These are phyloP conservation scores for Hypsizygus ulmarius DNA, from an alignment of 1,284 basidiomycete species.

Conservation along the genomic window DNA sequence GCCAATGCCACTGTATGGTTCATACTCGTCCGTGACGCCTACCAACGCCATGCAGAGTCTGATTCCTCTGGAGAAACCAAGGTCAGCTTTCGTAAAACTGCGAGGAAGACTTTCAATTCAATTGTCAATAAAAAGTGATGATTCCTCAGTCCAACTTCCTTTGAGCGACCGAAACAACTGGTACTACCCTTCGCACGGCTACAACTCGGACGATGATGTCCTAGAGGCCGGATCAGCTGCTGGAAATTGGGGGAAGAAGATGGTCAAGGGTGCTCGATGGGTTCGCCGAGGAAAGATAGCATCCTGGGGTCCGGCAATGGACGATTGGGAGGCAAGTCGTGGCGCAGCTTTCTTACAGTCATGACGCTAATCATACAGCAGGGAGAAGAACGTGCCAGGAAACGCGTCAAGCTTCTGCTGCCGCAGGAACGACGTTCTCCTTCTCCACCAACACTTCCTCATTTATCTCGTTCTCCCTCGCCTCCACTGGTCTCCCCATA, in stretches of 20 bases:
- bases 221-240: constrained; percentile 42
- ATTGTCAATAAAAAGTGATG: constrained; percentile 29
- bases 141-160: constrained; percentile 37
- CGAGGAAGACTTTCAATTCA: constrained; percentile 8
- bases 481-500: constrained; percentile 67
- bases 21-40: constrained; percentile 10
- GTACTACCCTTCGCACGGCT: constrained; percentile 73
- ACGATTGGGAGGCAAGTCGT: constrained; percentile 74
- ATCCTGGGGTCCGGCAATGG: constrained; percentile 74
- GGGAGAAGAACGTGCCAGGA: constrained; percentile 77
- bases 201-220: constrained; percentile 60
- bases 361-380: constrained; percentile 28
- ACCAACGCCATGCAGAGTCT: constrained; percentile 9
- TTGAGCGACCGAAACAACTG: constrained; percentile 71
- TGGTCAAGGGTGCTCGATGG: constrained; percentile 66
- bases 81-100: constrained; percentile 23
- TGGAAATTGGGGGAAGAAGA: constrained; percentile 82
- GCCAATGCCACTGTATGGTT: background rate
- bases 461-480: constrained; percentile 53
- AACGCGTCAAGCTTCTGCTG: constrained; percentile 66
- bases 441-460: constrained; percentile 57
- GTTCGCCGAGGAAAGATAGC: constrained; percentile 72
- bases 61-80: constrained; percentile 23
- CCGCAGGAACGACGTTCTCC: constrained; percentile 55
- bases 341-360: constrained; percentile 14